Base-by-base conservation (phyloP, 768 basidiomycete species). In the Naganishia vishniacii region DNA sequence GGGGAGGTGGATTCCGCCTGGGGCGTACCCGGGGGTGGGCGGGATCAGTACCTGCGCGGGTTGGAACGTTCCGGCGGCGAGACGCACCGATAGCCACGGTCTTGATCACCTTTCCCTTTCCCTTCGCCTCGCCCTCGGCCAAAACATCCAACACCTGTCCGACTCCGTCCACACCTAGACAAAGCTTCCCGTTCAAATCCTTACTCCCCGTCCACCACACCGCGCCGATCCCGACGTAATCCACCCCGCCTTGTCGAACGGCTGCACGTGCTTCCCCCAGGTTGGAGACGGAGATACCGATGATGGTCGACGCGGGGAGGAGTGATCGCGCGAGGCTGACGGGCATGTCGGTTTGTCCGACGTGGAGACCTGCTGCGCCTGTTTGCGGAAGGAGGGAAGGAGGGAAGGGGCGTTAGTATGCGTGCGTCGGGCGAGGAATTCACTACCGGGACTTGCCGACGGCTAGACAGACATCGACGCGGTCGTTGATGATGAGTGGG, bases 211-310 rank as follows among this genome's bases (percentile, higher is more conserved):
- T 97, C 5, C 80, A 80, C 83, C 86, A 94, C 2, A 91, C 84
- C 0, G 93, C 82, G 6, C 92, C 92, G 29, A 95, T 84, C 0
- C 93, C 91, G 47, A 95, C 81, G 71, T 93, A 95, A 74, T 95
- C 90, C 0, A 81, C 89, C 1, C 84, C 82, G 18, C 83, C 83
- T 61, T 80, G 58, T n/a, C 72, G 75, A 8, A 86, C 74, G 0
- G 91, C 91, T 32, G 78, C 75, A 45, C 77, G 77, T 31, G 88
- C 83, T 60, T 95, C 86, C 9, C 83, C 81, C 13, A 82, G 67
- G 25, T 83, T 86, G 68, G 86, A 85, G 72, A 88, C 88, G 16
- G 87, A 88, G 12, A 91, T 82, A 1, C 93, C 93, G 32, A 97
- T 84, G 68, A 94, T 82, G 0, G 85, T 79, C 9, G 82, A 83